phyloP scores from a whole-genome alignment of 2,329 filamentous ascomycete genomes.

The Exophiala aquamarina region DNA sequence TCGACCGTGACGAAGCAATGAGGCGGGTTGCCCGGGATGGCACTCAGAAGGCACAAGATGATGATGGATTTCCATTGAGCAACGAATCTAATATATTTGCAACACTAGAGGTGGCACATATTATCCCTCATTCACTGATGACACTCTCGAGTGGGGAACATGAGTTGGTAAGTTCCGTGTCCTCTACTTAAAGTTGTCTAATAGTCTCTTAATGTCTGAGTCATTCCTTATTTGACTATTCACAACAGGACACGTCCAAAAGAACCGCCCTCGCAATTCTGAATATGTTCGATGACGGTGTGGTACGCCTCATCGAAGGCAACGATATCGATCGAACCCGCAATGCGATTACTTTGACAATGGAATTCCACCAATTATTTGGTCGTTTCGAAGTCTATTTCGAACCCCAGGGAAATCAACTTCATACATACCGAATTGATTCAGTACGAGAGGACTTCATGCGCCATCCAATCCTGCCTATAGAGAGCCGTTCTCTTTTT shows the following conservation, averaged over 20 bases:
- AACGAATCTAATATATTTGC: slow-evolving; percentile 9
- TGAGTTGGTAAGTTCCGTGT: slow-evolving; percentile 18
- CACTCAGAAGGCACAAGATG: slow-evolving; percentile 17
- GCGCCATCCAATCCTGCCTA: slow-evolving; percentile 20
- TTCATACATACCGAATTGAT: slow-evolving; percentile 19
- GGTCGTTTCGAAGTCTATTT: slow-evolving; percentile 5
- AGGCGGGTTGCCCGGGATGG: slow-evolving; percentile 15
- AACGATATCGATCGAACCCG: slow-evolving; percentile 4
- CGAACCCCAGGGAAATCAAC: slow-evolving; percentile 2
- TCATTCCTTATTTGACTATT: too few relatives aligned
- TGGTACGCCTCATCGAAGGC: slow-evolving; percentile 3
- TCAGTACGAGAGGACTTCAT: slow-evolving; percentile 15
- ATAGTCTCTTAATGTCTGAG: too few relatives aligned
- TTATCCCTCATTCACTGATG: slow-evolving; percentile 27
- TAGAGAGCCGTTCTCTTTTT: slow-evolving; percentile 20
- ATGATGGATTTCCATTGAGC: slow-evolving; percentile 18
- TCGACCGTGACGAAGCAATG: slow-evolving; percentile 19
- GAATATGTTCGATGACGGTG: slow-evolving; percentile 6
- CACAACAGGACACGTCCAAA: neutral
- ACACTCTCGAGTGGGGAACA: slow-evolving; percentile 10
- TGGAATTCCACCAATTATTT: slow-evolving; percentile 3
- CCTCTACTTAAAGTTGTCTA: too few relatives aligned
- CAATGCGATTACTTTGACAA: slow-evolving; percentile 5
- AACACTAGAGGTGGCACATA: slow-evolving; percentile 25
- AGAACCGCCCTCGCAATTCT: slow-evolving; percentile 3